phyloP scores from a whole-genome alignment of 2,329 filamentous ascomycete genomes.

The Sclerotiophoma versabilis region DNA sequence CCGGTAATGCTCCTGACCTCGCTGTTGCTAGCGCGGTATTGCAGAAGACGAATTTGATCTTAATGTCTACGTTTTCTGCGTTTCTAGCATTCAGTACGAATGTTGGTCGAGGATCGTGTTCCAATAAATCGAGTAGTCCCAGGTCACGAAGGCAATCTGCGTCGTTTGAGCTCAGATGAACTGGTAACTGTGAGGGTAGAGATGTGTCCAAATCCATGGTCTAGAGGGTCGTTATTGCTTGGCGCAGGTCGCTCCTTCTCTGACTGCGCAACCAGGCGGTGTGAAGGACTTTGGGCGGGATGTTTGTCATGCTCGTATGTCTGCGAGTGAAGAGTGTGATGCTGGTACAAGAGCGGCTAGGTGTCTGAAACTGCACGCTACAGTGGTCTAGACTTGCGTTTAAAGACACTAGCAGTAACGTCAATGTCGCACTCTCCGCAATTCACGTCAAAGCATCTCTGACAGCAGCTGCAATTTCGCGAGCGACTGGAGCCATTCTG shows the following conservation, averaged over 20 bases:
- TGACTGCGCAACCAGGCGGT: background rate
- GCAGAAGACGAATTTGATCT: conserved; percentile 20
- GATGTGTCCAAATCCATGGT: background rate
- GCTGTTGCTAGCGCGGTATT: conserved; percentile 30
- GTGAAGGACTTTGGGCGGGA: too few species aligned
- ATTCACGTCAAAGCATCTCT: too few species aligned
- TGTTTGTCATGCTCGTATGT: too few species aligned
- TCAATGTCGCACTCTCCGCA: too few species aligned
- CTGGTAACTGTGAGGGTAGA: background rate
- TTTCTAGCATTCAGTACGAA: conserved; percentile 23
- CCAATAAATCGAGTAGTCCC: conserved; percentile 31
- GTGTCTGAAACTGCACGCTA: too few species aligned
- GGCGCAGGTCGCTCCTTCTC: background rate
- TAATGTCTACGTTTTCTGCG: background rate
- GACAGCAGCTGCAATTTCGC: too few species aligned
- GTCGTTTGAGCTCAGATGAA: conserved; percentile 6
- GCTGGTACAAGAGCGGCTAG: too few species aligned
- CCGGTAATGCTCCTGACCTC: conserved; percentile 17
- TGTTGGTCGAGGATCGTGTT: conserved; percentile 29
- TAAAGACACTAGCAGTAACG: too few species aligned
- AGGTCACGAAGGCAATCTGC: conserved; percentile 17
- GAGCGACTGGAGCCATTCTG: too few species aligned
- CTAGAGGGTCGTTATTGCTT: background rate
- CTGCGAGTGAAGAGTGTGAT: too few species aligned
- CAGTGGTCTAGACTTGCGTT: too few species aligned